Evolutionary conservation across 139 green algal species (phyloP).

Genomic region (Volvox reticuliferus): DNA sequence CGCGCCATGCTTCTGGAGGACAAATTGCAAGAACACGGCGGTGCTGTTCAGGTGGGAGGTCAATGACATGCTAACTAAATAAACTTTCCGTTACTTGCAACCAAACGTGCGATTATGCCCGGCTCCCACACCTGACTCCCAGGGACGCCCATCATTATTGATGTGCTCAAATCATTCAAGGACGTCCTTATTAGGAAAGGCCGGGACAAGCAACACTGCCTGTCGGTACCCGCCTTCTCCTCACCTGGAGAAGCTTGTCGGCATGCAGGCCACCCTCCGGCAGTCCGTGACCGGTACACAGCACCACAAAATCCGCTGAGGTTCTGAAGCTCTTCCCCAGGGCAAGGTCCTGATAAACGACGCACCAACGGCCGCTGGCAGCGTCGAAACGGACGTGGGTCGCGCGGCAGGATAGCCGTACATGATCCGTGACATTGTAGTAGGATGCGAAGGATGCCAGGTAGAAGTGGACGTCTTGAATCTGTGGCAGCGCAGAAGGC

Average conservation of each 20-base stretch:
- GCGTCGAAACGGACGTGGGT: not conserved
- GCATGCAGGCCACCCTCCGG: not conserved
- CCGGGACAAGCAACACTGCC: not conserved
- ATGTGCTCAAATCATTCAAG: too few species aligned
- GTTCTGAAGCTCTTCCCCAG: not conserved
- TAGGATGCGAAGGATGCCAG: slow-evolving; percentile 3
- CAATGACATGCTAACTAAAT: too few species aligned
- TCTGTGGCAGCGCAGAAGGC: not conserved
- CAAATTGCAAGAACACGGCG: too few species aligned
- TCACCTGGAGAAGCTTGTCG: not conserved
- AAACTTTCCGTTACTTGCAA: too few species aligned
- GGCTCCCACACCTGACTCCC: too few species aligned
- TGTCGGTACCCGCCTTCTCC: not conserved
- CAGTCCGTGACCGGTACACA: not conserved
- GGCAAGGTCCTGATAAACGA: not conserved
- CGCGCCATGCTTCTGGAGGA: too few species aligned
- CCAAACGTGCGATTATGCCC: too few species aligned
- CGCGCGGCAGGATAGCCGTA: not conserved
- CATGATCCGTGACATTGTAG: not conserved
- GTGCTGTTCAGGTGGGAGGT: too few species aligned
- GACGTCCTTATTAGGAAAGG: not conserved
- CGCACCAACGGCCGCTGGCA: not conserved
- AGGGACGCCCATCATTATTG: too few species aligned
- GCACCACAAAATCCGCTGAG: slow-evolving; percentile 17
- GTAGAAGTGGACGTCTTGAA: not conserved